phyloP scores from a whole-genome alignment of 2,329 filamentous ascomycete species.

The Fusarium pilosicola region DNA sequence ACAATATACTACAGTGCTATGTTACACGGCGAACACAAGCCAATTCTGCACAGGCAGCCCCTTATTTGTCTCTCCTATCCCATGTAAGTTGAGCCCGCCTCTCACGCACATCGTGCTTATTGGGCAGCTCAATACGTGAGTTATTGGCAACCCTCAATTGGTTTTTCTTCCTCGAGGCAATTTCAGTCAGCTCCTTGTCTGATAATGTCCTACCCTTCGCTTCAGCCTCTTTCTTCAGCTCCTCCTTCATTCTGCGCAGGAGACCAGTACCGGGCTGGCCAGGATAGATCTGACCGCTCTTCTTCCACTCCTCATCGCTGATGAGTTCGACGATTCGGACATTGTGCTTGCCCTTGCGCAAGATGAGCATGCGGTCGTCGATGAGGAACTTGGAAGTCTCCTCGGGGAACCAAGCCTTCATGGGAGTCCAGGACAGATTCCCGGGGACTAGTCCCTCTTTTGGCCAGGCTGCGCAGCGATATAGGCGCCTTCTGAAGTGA shows the following conservation, averaged over 20 bases:
- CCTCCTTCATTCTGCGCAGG: constrained; percentile 55
- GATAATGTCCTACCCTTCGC: constrained; percentile 44
- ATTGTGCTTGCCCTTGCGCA: constrained; percentile 72
- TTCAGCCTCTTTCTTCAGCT: constrained; percentile 51
- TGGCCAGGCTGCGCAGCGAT: constrained; percentile 64
- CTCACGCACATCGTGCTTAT: constrained; percentile 47
- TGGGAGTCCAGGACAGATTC: constrained; percentile 68
- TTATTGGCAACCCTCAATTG: constrained; percentile 52
- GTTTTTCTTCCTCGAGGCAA: constrained; percentile 31
- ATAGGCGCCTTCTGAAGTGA: constrained; percentile 66
- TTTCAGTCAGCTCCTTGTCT: constrained; percentile 42
- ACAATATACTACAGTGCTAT: constrained; percentile 45
- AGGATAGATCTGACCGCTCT: constrained; percentile 61
- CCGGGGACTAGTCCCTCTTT: constrained; percentile 56
- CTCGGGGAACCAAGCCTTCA: constrained; percentile 67
- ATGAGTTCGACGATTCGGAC: constrained; percentile 70
- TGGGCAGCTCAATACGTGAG: constrained; percentile 54
- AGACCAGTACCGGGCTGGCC: constrained; percentile 63
- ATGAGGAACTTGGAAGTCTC: constrained; percentile 71
- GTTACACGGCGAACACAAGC: constrained; percentile 30
- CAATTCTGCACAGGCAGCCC: not conserved
- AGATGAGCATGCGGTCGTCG: constrained; percentile 66
- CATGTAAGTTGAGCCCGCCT: constrained; percentile 41
- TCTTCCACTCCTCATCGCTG: constrained; percentile 63
- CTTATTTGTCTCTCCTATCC: constrained; percentile 15